Evolutionary conservation across 139 green algal species (phyloP), one percentile per base, ranked within the genome.

Genomic region (Haematococcus lacustris): DNA sequence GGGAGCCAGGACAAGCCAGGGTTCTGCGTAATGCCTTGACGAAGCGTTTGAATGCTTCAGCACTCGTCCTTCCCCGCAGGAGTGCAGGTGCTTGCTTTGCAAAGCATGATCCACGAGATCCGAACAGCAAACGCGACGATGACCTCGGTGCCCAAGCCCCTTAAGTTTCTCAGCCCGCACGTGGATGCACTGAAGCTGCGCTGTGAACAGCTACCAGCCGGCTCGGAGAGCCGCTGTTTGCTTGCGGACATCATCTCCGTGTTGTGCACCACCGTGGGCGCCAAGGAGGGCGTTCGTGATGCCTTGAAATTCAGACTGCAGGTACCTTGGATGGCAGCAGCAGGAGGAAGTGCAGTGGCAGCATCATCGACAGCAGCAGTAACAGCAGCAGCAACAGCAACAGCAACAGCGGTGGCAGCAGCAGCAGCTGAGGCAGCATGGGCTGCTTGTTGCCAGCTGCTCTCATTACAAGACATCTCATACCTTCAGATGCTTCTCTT

Each of bases 71-170:
- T 2, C 30, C 64, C 25, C 37, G 33, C 76, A 47, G 91, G 82
- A 25, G 83, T 97, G 9, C 78, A 87, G 37, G 88, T 86, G 67
- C 53, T 87, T 1, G 89, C 93, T 3, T 71, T 97, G 21, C 80
- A 93, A 66, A 82, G 64, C 57, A 90, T 96, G 37, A 78, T 78
- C 47, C 80, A 76, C 5, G 88, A 96, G 73, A 94, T 97, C 59
- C 79, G 86, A 30, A 89, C 74, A 25, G 86, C 96, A 38, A 98
- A 94, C 3, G 93, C 90, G 26, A 96, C 90, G 40, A 99, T 99
- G 95, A 98, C 94, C 13, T 92, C 87, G 23, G 95, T 99, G 13
- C 96, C 96, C 28, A 99, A 99, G 85, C 95, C 96, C 1, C 83
- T 99, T 30, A 99, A 99, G 85, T 99, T 99, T 78, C 87, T 99